A percentile compares a stretch with the other conserved stretches of the same genome.
phyloP scores from a whole-genome alignment of 2,329 filamentous ascomycete genomes.

The Sclerotinia subarctica region DNA sequence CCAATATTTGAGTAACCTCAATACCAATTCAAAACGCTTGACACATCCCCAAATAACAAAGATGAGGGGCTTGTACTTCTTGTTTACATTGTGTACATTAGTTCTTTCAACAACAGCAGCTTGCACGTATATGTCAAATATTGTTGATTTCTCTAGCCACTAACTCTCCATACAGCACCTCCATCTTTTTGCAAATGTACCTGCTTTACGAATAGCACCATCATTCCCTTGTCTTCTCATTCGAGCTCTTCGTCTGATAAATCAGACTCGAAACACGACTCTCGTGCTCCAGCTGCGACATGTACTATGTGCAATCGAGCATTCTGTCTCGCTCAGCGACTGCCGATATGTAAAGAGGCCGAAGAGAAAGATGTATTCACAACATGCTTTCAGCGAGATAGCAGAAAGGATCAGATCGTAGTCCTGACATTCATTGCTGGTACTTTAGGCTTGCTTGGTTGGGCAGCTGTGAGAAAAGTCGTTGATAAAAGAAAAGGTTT shows the following conservation, averaged over 20 bases:
- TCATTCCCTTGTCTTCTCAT: constrained; percentile 53
- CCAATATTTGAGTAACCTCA: neutral
- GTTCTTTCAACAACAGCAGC: constrained; percentile 31
- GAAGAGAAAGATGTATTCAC: constrained; percentile 60
- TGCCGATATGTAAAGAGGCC: constrained; percentile 61
- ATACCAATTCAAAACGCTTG: neutral
- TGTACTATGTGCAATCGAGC: constrained; percentile 63
- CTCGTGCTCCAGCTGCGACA: constrained; percentile 43
- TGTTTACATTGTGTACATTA: constrained; percentile 24
- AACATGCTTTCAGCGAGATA: constrained; percentile 64
- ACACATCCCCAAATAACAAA: neutral
- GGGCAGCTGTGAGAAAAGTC: constrained; percentile 53
- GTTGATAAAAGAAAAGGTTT: constrained; percentile 43
- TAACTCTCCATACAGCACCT: constrained; percentile 46
- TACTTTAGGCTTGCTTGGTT: constrained; percentile 56
- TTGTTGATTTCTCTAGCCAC: constrained; percentile 9
- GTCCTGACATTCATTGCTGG: constrained; percentile 62
- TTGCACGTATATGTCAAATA: constrained; percentile 29
- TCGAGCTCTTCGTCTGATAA: constrained; percentile 29
- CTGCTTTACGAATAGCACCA: constrained; percentile 67
- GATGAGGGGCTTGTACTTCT: constrained; percentile 15
- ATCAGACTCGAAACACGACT: constrained; percentile 22
- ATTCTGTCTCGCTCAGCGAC: constrained; percentile 57
- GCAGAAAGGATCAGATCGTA: constrained; percentile 63
- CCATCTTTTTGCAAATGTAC: constrained; percentile 69